Evolutionary conservation across 257 asterid species (phyloP).

Genomic region (Lithospermum erythrorhizon): DNA sequence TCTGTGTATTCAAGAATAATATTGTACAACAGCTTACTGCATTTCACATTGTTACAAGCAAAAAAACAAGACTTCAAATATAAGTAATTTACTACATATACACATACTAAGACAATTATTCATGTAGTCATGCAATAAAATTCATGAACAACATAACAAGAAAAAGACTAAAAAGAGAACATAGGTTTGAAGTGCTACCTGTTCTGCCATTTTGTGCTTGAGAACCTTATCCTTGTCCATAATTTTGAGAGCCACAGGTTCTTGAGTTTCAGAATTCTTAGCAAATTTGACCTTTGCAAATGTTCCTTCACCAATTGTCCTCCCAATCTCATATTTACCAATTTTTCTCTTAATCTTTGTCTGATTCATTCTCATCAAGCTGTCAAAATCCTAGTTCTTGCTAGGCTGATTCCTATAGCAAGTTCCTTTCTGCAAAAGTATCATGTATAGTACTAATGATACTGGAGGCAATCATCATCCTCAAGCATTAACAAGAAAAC

Average conservation of each 20-base stretch:
- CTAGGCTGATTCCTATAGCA: conserved; percentile 6
- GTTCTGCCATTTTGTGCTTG: conserved; percentile 90
- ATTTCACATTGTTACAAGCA: too few relatives aligned
- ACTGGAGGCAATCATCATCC: not conserved
- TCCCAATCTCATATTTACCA: conserved; percentile 83
- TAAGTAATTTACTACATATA: not conserved
- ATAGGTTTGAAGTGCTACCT: conserved; percentile 31
- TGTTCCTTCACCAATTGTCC: conserved; percentile 93
- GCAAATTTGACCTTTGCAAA: conserved; percentile 92
- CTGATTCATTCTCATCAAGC: conserved; percentile 41
- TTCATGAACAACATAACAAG: not conserved
- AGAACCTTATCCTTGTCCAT: conserved; percentile 91
- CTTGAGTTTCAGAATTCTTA: conserved; percentile 65
- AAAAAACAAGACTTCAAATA: not conserved
- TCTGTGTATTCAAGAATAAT: not conserved
- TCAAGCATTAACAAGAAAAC: not conserved
- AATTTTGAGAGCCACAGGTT: conserved; percentile 75
- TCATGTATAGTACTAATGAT: not conserved
- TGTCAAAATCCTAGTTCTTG: conserved; percentile 4
- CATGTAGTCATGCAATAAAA: not conserved
- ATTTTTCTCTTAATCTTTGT: conserved; percentile 55
- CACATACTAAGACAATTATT: not conserved
- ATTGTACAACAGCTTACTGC: not conserved
- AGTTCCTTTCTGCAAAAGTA: conserved; percentile 22
- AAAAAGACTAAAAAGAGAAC: not conserved